Evolutionary conservation across 805 yeast species (phyloP), one percentile per base, ranked within the genome.

Genomic region (Isabelozyma rhagii): DNA sequence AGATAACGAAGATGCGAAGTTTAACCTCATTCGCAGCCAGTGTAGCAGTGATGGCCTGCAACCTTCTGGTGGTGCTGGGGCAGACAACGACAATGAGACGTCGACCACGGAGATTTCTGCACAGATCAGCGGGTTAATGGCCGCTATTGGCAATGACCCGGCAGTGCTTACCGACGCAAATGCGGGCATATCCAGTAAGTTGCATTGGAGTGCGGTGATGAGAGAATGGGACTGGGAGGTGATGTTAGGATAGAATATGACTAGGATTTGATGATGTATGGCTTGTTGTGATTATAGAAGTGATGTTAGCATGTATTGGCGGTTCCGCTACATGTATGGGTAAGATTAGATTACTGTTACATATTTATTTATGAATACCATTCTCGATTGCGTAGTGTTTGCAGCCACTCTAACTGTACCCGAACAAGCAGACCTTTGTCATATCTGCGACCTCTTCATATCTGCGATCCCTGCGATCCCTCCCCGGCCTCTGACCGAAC

Each of bases 151-250:
- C 47, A 70, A 62, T 38, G 64, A 67, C 10, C 62, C 55, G 3
- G 66, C 61, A 11, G 63, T 66, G 31, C 53, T 68, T 10, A 69
- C 68, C 11, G 74, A 70, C 34, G 55, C 62, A 15, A 55, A 54
- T 28, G 71, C 69, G 36, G 78, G 78, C 1, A 69, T 82, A 41
- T 68, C 70, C 44, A 74, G 81, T 29, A 72, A 79, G 67, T 65
- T 82, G 6, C 89, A 85, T 62, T 85, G 90, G 90, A 79, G 82
- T 49, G 68, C 80, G 0, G 82, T 85, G 13, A 85, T 85, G 89
- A 77, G 79, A 56, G 89, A 85, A 54, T 84, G 90, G 89, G 83
- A 83, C 0, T 83, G 89, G 88, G 89, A 85, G 60, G 85, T 85
- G 8, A 62, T 84, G 36, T 68, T 85, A 46, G 89, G 82, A 2